Evolutionary conservation across 106 monocot genomes (phyloP).

Genomic region (Agapanthus africanus): DNA sequence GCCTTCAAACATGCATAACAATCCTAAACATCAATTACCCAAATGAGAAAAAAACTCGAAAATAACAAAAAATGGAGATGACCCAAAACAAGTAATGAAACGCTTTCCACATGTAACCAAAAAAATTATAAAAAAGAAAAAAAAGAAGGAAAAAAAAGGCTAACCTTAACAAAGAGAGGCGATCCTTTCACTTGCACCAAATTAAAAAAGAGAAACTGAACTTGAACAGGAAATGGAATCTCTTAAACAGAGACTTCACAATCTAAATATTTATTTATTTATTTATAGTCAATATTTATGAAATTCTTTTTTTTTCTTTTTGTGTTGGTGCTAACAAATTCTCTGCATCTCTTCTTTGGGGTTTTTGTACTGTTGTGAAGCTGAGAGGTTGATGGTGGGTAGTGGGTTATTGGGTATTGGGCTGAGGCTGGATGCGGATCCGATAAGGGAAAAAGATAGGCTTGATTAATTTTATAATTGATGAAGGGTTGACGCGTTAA

Average conservation of each 20-base stretch:
- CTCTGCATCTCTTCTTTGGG: too few species aligned
- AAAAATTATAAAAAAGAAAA: neutral
- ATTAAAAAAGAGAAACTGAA: neutral
- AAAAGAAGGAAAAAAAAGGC: neutral
- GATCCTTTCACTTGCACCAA: neutral
- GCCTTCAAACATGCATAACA: neutral
- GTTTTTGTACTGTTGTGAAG: too few species aligned
- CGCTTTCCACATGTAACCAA: constrained; percentile 2
- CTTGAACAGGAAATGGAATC: constrained; percentile 4
- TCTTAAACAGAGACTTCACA: neutral
- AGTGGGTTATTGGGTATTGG: neutral
- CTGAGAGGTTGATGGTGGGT: too few species aligned
- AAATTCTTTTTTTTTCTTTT: too few species aligned
- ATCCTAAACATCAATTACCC: neutral
- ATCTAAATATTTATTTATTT: too few species aligned
- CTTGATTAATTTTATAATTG: too few species aligned
- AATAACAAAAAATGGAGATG: neutral
- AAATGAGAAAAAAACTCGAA: neutral
- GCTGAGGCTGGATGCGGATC: neutral
- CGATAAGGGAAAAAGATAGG: neutral
- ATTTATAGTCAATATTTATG: too few species aligned
- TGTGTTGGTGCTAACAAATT: too few species aligned
- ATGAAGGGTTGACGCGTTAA: too few species aligned
- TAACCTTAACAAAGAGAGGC: neutral
- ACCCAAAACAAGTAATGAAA: neutral